phyloP scores from a whole-genome alignment of 495 filamentous ascomycete genomes.

The Podospora comata region DNA sequence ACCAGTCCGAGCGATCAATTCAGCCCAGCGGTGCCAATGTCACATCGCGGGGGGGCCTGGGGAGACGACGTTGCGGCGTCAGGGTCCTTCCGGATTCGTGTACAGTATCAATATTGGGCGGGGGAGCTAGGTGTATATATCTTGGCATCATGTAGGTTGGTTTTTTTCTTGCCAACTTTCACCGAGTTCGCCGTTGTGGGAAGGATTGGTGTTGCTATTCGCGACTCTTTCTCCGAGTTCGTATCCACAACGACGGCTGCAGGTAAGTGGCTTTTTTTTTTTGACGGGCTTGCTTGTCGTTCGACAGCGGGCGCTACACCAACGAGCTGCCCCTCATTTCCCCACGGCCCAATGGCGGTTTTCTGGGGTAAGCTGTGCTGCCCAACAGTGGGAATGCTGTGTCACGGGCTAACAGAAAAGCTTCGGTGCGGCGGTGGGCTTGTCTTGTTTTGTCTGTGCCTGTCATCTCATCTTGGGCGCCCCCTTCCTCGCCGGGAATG shows the following conservation, averaged over 20 bases:
- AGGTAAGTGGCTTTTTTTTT: not conserved
- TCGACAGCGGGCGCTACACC: not conserved
- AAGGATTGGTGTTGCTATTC: not conserved
- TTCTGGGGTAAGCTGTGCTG: not conserved
- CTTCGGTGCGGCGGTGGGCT: not conserved
- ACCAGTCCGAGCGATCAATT: slow-evolving; percentile 6
- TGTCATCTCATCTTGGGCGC: not conserved
- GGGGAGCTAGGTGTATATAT: not conserved
- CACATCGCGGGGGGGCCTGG: not conserved
- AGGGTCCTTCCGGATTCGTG: not conserved
- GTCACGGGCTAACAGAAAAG: not conserved
- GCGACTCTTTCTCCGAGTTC: not conserved
- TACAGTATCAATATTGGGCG: not conserved
- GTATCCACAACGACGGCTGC: not conserved
- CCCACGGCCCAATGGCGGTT: slow-evolving; percentile 1
- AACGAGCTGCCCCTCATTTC: slow-evolving; percentile 7
- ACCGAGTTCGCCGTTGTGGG: not conserved
- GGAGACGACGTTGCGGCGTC: not conserved
- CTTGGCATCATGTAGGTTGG: not conserved
- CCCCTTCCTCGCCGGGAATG: not conserved
- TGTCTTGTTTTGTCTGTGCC: not conserved
- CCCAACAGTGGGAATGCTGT: not conserved
- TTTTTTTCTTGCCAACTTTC: not conserved
- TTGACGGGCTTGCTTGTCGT: not conserved
- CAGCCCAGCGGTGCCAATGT: slow-evolving; percentile 1